Evolutionary conservation across 139 green algal species (phyloP).

Genomic region (Chlamydomonas sphaeroides): DNA sequence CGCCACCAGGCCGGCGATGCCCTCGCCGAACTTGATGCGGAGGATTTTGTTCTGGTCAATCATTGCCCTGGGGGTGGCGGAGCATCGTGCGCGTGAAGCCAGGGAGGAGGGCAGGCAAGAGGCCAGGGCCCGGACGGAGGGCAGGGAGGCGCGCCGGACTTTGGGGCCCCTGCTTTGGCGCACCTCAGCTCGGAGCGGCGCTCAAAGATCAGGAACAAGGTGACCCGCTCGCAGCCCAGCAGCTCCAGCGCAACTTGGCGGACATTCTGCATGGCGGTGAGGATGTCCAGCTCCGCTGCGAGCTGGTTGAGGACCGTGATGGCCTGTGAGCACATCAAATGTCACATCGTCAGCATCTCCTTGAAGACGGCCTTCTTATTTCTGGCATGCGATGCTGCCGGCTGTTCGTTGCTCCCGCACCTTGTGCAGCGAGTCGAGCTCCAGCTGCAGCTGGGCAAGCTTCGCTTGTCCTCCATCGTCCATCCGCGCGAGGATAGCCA

Average conservation of each 20-base stretch:
- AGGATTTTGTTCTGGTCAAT: slow-evolving; percentile 41
- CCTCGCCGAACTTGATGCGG: slow-evolving; percentile 63
- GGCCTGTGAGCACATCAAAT: too few relatives aligned
- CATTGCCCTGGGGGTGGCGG: too few relatives aligned
- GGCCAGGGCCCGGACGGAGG: too few relatives aligned
- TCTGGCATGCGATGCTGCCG: too few relatives aligned
- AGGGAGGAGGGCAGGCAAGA: too few relatives aligned
- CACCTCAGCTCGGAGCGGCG: slow-evolving; percentile 63
- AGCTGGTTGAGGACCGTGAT: slow-evolving; percentile 70
- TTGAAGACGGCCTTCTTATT: too few relatives aligned
- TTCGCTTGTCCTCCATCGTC: not conserved
- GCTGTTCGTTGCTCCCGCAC: not conserved
- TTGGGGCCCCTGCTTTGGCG: too few relatives aligned
- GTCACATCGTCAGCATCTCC: not conserved
- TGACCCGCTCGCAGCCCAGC: slow-evolving; percentile 71
- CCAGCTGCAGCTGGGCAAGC: slow-evolving; percentile 8
- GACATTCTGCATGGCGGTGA: slow-evolving; percentile 62
- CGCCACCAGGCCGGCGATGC: slow-evolving; percentile 65
- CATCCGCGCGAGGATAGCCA: too few relatives aligned
- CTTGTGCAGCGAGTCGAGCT: slow-evolving; percentile 39
- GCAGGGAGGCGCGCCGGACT: too few relatives aligned
- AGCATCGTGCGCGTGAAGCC: too few relatives aligned
- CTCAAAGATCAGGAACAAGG: slow-evolving; percentile 70
- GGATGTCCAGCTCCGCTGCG: slow-evolving; percentile 66
- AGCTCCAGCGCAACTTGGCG: slow-evolving; percentile 67